Percentiles rank a stretch among this genome's conserved stretches.
Conservation (phyloP, 139 green algal genomes). For the Ettlia oleoabundans region DNA sequence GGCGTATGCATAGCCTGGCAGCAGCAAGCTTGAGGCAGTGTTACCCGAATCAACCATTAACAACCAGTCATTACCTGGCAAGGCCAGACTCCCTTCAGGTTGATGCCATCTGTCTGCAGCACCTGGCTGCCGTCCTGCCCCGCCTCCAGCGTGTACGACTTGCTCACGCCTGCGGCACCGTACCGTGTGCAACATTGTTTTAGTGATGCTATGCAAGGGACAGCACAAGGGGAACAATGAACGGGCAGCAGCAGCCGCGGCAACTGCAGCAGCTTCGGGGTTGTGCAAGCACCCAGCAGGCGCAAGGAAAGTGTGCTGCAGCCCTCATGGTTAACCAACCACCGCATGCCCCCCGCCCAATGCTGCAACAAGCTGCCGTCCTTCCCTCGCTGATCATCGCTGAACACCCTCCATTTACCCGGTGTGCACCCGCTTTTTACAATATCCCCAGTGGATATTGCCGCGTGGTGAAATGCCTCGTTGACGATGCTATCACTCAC, state of each 20-base stretch:
- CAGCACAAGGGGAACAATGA: not conserved
- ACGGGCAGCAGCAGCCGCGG: not conserved
- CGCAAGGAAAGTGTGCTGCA: not conserved
- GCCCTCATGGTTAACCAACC: no score
- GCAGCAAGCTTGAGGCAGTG: not conserved
- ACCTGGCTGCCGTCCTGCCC: conserved; percentile 26
- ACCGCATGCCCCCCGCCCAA: no score
- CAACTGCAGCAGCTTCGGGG: no score
- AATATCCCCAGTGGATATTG: no score
- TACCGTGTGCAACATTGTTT: no score
- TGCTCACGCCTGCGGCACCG: conserved; percentile 63
- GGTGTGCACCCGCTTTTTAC: no score
- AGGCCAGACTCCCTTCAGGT: conserved; percentile 77
- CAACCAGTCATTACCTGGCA: conserved; percentile 42
- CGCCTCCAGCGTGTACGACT: conserved; percentile 83
- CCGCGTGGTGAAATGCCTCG: no score
- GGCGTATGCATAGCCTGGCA: no score
- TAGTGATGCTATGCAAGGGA: not conserved
- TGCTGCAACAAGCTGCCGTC: not conserved
- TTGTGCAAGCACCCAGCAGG: not conserved
- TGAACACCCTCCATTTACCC: no score
- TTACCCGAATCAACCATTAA: no score
- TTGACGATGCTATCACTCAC: conserved; percentile 23
- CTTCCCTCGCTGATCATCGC: no score
- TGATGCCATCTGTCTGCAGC: conserved; percentile 97